Evolutionary conservation across 306 rosid genomes (phyloP).

Genomic region (Nissolia schottii): DNA sequence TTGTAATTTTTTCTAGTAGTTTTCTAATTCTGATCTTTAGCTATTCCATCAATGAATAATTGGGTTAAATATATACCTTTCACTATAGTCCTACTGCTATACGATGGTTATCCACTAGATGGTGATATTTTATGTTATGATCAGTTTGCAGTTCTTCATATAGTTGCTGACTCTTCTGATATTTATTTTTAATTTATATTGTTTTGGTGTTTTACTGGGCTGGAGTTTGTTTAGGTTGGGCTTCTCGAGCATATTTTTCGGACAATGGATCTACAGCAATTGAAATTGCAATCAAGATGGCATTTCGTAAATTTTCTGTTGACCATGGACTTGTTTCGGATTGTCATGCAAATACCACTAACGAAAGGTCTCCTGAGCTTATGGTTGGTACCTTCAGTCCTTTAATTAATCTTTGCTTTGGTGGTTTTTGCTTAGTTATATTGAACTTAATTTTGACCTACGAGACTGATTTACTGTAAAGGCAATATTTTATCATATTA

Average conservation of each 20-base stretch:
- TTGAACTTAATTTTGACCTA: neutral
- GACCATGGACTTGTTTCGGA: constrained; percentile 57
- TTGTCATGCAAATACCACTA: constrained; percentile 32
- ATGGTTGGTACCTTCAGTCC: constrained; percentile 49
- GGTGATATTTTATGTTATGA: neutral
- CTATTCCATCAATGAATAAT: constrained; percentile 12
- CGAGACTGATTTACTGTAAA: neutral
- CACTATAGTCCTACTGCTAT: constrained; percentile 13
- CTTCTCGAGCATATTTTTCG: constrained; percentile 81
- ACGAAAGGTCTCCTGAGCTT: constrained; percentile 49
- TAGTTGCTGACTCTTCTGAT: neutral
- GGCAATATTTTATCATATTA: neutral
- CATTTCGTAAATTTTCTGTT: constrained; percentile 82
- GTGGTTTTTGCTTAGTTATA: constrained; percentile 11
- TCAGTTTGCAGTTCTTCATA: constrained; percentile 3
- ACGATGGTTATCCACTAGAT: neutral
- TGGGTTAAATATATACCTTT: constrained; percentile 2
- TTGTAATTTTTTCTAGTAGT: neutral
- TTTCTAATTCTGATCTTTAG: constrained; percentile 19
- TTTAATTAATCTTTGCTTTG: constrained; percentile 1
- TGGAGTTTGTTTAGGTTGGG: constrained; percentile 64
- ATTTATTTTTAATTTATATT: constrained; percentile 19
- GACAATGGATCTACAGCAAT: constrained; percentile 97
- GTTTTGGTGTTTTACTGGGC: neutral
- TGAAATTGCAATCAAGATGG: constrained; percentile 98